Percentiles rank a stretch among this genome's conserved stretches.
Evolutionary conservation across 2,329 filamentous ascomycete species (phyloP).

Genomic region (Nemania diffusa): DNA sequence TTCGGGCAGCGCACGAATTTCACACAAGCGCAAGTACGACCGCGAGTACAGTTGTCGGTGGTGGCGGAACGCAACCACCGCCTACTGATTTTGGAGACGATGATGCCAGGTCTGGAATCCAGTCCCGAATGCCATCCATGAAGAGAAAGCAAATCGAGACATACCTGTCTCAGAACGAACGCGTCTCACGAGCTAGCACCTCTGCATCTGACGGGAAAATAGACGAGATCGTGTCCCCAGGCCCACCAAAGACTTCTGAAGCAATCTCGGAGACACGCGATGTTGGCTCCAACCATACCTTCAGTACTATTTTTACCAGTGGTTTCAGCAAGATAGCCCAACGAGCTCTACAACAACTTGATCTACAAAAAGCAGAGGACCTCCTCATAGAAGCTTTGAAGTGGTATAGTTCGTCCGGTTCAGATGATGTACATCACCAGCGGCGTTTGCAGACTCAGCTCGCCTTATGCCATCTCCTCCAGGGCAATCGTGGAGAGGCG

Average conservation of each 20-base stretch:
- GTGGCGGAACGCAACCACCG: slow-evolving; percentile 26
- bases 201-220: slow-evolving; percentile 8
- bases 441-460: slow-evolving; percentile 34
- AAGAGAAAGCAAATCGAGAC: slow-evolving; percentile 35
- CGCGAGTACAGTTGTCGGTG: slow-evolving; percentile 32
- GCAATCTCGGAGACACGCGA: slow-evolving; percentile 7
- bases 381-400: slow-evolving; percentile 34
- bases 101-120: slow-evolving; percentile 26
- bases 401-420: slow-evolving; percentile 31
- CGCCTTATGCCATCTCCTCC: slow-evolving; percentile 32
- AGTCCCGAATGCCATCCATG: slow-evolving; percentile 28
- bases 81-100: slow-evolving; percentile 33
- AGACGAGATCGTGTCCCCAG: slow-evolving; percentile 2
- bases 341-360: slow-evolving; percentile 33
- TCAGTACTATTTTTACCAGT: slow-evolving; percentile 32
- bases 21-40: slow-evolving; percentile 35
- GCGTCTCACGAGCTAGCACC: slow-evolving; percentile 10
- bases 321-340: slow-evolving; percentile 36
- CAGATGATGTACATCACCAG: slow-evolving; percentile 27
- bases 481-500: slow-evolving; percentile 29
- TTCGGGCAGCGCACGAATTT: slow-evolving; percentile 35
- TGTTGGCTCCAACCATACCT: slow-evolving; percentile 15
- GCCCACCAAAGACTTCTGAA: background rate
- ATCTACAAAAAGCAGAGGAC: slow-evolving; percentile 30
- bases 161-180: slow-evolving; percentile 28